These are phyloP conservation scores for Trametes polyzona DNA, from an alignment of 1,284 basidiomycete species.

Conservation along the genomic window DNA sequence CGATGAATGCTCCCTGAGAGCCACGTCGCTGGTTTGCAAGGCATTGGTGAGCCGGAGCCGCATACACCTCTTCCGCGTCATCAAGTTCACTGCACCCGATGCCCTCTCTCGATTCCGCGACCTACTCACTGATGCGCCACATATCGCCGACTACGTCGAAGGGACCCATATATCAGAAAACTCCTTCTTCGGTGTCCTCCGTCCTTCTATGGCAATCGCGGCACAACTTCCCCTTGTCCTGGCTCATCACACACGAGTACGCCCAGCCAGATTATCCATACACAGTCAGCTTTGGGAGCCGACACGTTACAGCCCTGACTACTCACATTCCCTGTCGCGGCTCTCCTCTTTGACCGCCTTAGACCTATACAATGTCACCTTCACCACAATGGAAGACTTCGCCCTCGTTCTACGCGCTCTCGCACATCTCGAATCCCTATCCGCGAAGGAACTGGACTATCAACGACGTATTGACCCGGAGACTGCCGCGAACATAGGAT, in stretches of 20 bases:
- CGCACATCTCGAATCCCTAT: slow-evolving; percentile 2
- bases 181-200: slow-evolving; percentile 18
- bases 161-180: slow-evolving; percentile 22
- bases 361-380: slow-evolving; percentile 17
- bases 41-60: slow-evolving; percentile 23
- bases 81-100: slow-evolving; percentile 11
- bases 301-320: slow-evolving; percentile 17
- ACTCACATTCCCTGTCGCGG: slow-evolving; percentile 8
- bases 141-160: slow-evolving; percentile 15
- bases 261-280: slow-evolving; percentile 4
- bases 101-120: slow-evolving; percentile 9
- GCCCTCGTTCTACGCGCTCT: slow-evolving; percentile 18
- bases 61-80: slow-evolving; percentile 23
- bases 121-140: slow-evolving; percentile 15
- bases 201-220: slow-evolving; percentile 12
- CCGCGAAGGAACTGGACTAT: slow-evolving; percentile 12
- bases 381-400: slow-evolving; percentile 19
- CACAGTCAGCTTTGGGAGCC: slow-evolving; percentile 18
- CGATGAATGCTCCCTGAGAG: slow-evolving; percentile 16
- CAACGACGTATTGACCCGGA: slow-evolving; percentile 8
- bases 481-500: slow-evolving; percentile 1
- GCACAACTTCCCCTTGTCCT: slow-evolving; percentile 16
- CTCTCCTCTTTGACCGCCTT: slow-evolving; percentile 17
- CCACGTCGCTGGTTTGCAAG: slow-evolving; percentile 22
- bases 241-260: neutral